Base-by-base conservation (phyloP, 2,329 filamentous ascomycete genomes). In the Penicillium sp. region DNA sequence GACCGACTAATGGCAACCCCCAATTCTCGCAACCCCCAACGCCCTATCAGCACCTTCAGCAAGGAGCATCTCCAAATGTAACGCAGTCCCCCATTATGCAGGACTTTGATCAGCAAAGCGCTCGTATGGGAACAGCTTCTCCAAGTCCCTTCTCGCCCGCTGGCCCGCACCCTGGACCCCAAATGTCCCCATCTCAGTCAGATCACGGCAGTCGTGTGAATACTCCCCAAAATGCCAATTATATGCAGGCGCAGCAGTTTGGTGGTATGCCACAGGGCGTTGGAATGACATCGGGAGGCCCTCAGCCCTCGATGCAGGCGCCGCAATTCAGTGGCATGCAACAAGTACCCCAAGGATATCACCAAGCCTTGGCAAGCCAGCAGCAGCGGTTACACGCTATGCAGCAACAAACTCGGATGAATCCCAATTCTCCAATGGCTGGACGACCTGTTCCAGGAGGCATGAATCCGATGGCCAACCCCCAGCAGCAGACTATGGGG, bases 61-160 rank as follows among this genome's bases (percentile, higher is more conserved):
- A 88, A 61, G 88, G 89, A 66, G 87, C 87, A 47, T 91, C 91
- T 3, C 82, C 85, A 47, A 94, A 91, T 72, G 88, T 90, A 57
- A 96, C 91, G 36, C 93, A 93, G 10, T 97, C 94, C 7, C 94
- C 94, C 27, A 93, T 95, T 59, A 91, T 97, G 59, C 92, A 95
- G 68, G 81, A 84, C 50, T 86, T 84, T 51, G 76, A 78, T 55
- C 74, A 80, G 74, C 84, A 89, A 67, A 82, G 82, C 65, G 85
- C 87, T 36, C 89, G 91, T 67, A 90, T 97, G 72, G 88, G 91
- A 61, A 97, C 93, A 42, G 88, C 91, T 40, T 97, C 94, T 30
- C 93, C 94, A 3, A 93, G 94, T 72, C 90, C 91, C 1, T 96
- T 95, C 71, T 92, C 89, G 1, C 89, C 89, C 14, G 86, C 86